Conservation (phyloP, 805 yeast species). For the Candida saitoana region DNA sequence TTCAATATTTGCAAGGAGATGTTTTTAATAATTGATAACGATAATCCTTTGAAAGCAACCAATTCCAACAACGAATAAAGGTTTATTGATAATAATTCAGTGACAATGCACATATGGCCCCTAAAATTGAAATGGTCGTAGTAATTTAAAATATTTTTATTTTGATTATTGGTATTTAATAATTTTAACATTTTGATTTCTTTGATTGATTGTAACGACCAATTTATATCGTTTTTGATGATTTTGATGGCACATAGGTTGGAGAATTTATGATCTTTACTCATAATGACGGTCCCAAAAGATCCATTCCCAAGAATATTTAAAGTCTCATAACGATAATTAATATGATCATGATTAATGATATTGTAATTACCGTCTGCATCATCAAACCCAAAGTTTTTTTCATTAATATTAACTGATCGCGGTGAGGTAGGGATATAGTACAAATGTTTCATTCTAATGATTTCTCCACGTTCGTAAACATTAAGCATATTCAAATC, state of each 20-base stretch:
- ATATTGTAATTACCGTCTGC: constrained; percentile 56
- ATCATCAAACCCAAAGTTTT: constrained; percentile 70
- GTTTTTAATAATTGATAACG: constrained; percentile 33
- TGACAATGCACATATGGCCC: constrained; percentile 76
- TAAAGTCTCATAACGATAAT: constrained; percentile 65
- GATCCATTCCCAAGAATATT: constrained; percentile 69
- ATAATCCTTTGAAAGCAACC: constrained; percentile 47
- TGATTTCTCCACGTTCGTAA: constrained; percentile 60
- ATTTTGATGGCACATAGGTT: constrained; percentile 68
- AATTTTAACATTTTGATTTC: constrained; percentile 66
- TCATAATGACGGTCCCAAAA: constrained; percentile 73
- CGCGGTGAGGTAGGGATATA: constrained; percentile 40
- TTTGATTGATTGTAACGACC: constrained; percentile 73
- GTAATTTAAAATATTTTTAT: constrained; percentile 45
- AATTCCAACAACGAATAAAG: constrained; percentile 57
- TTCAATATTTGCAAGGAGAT: constrained; percentile 54
- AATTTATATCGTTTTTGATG: constrained; percentile 65
- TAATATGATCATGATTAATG: constrained; percentile 63
- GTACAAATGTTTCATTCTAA: constrained; percentile 46
- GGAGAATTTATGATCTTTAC: constrained; percentile 56
- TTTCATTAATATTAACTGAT: constrained; percentile 25
- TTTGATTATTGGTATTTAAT: constrained; percentile 25
- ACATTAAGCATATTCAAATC: constrained; percentile 31
- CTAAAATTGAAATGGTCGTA: constrained; percentile 72
- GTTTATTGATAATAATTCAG: constrained; percentile 68